Evolutionary conservation across 2,329 filamentous ascomycete genomes (phyloP).

Genomic region (Trichoderma atrobrunneum): DNA sequence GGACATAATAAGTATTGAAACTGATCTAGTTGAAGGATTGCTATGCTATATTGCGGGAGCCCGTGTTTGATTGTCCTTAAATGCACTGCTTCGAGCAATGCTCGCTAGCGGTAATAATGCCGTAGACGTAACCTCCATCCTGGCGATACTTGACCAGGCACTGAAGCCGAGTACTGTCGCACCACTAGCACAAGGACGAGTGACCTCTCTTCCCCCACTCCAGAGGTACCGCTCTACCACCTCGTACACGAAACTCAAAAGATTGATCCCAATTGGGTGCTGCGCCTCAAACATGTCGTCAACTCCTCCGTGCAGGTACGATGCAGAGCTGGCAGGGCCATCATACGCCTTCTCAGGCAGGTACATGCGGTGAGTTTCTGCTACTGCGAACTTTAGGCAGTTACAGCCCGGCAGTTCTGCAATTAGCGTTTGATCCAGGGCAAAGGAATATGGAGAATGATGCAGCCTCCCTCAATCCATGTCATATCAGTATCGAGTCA

Average conservation of each 20-base stretch:
- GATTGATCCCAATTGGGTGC: not conserved
- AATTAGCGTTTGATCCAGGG: not conserved
- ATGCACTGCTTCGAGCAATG: not conserved
- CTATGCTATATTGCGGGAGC: not conserved
- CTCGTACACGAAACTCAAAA: not conserved
- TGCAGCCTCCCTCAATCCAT: not conserved
- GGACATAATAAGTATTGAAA: not conserved
- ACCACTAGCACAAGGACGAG: not conserved
- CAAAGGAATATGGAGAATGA: not conserved
- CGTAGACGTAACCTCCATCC: not conserved
- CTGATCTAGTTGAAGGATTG: not conserved
- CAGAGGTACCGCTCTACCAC: not conserved
- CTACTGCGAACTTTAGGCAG: not conserved
- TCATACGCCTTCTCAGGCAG: not conserved
- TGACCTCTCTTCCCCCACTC: not conserved
- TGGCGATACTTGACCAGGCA: not conserved
- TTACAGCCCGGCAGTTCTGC: not conserved
- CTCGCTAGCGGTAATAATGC: not conserved
- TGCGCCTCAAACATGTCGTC: conserved; percentile 8
- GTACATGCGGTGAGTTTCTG: not conserved
- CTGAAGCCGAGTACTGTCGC: not conserved
- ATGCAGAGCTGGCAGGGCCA: not conserved
- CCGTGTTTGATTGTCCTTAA: not conserved
- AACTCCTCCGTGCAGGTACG: not conserved
- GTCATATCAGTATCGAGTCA: not conserved